Evolutionary conservation across 495 filamentous ascomycete genomes (phyloP).

Genomic region (Glarea lozoyensis): DNA sequence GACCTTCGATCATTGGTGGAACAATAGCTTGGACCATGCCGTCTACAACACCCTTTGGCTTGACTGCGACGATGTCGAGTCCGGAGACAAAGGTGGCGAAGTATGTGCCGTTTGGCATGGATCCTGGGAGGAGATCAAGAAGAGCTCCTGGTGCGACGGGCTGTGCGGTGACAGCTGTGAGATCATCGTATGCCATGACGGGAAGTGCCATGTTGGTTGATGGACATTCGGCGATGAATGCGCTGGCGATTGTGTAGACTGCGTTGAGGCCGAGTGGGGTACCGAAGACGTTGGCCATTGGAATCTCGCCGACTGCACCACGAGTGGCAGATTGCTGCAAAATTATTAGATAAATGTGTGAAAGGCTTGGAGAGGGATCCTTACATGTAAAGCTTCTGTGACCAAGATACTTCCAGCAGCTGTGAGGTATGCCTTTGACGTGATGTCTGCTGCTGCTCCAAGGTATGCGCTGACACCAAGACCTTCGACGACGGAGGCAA

Average conservation of each 20-base stretch:
- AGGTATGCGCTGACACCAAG: constrained; percentile 47
- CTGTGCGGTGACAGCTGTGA: constrained; percentile 18
- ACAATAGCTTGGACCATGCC: constrained; percentile 7
- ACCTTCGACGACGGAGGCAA: constrained; percentile 44
- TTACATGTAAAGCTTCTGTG: constrained; percentile 46
- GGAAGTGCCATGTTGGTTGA: constrained; percentile 39
- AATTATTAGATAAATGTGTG: constrained; percentile 24
- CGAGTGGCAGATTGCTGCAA: constrained; percentile 38
- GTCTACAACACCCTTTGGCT: not conserved
- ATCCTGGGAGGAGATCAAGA: constrained; percentile 6
- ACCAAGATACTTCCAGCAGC: constrained; percentile 52
- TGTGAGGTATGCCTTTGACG: constrained; percentile 40
- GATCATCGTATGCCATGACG: constrained; percentile 44
- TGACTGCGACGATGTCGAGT: constrained; percentile 10
- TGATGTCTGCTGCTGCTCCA: constrained; percentile 47
- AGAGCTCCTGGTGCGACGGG: constrained; percentile 9
- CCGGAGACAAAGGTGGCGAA: constrained; percentile 16
- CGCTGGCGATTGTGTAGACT: constrained; percentile 47
- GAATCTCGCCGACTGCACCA: constrained; percentile 30
- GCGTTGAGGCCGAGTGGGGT: constrained; percentile 42
- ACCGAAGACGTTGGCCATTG: constrained; percentile 47
- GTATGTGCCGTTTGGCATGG: constrained; percentile 5
- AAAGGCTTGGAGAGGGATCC: not conserved
- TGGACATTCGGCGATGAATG: constrained; percentile 48
- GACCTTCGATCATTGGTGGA: constrained; percentile 9